A percentile compares a stretch with the other conserved stretches of the same genome.
These are phyloP conservation scores for Canavalia ensiformis DNA, from an alignment of 306 rosid genomes.

Conservation along the genomic window DNA sequence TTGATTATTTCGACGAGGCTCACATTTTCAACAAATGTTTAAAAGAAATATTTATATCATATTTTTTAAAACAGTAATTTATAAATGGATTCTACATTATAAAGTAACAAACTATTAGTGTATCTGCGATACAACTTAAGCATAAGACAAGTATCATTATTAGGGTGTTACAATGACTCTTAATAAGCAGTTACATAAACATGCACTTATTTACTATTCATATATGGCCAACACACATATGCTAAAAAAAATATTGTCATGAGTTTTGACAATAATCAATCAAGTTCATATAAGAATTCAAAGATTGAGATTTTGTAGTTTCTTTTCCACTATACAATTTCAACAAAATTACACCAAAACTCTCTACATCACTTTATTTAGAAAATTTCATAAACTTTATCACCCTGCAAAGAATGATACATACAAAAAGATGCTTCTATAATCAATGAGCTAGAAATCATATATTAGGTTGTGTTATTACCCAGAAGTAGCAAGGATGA, in stretches of 20 bases:
- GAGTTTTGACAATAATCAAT: constrained; percentile 45
- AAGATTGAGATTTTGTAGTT: constrained; percentile 56
- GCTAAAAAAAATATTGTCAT: not conserved
- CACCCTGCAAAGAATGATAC: constrained; percentile 59
- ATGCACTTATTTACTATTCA: too few relatives aligned
- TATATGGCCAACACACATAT: too few relatives aligned
- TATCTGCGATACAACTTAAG: too few relatives aligned
- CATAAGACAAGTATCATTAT: too few relatives aligned
- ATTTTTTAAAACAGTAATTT: too few relatives aligned
- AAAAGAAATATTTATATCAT: too few relatives aligned
- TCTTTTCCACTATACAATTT: constrained; percentile 72
- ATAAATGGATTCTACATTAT: too few relatives aligned
- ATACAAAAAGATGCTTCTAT: not conserved
- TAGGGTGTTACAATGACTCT: too few relatives aligned
- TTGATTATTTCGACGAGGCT: too few relatives aligned
- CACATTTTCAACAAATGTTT: too few relatives aligned
- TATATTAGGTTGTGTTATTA: constrained; percentile 43
- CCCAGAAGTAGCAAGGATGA: constrained; percentile 67
- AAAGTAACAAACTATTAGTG: too few relatives aligned
- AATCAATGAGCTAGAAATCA: not conserved
- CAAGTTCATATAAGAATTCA: constrained; percentile 57
- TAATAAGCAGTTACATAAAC: too few relatives aligned
- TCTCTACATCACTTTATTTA: constrained; percentile 75
- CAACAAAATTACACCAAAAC: constrained; percentile 76
- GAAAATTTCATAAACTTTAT: constrained; percentile 74